Conservation (phyloP, 257 asterid genomes). For the Fraxinus americana region DNA sequence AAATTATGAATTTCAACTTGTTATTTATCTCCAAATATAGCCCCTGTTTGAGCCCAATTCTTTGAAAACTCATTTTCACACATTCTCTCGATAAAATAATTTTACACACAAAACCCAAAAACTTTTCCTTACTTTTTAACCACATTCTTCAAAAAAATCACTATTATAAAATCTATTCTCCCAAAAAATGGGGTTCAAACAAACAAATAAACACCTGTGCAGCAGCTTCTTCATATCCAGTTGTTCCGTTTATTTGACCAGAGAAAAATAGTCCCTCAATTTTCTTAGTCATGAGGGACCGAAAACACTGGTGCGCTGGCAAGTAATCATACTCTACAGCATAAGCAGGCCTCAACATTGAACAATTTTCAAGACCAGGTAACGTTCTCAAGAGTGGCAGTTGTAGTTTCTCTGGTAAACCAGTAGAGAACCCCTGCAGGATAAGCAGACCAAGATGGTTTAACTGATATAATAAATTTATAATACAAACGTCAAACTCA, state of each 20-base stretch:
- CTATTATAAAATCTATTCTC: no score
- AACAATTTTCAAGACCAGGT: constrained; percentile 97
- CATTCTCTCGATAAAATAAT: no score
- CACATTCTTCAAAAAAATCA: no score
- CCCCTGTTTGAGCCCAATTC: no score
- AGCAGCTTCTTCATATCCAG: constrained; percentile 99
- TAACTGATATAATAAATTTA: neutral
- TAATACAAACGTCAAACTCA: neutral
- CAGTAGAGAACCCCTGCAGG: constrained; percentile 93
- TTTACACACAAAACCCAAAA: no score
- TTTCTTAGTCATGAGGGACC: constrained; percentile 95
- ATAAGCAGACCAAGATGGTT: constrained; percentile 24
- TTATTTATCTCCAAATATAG: neutral
- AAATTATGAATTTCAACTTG: neutral
- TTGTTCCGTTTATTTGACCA: constrained; percentile 98
- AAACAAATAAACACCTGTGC: constrained; percentile 67
- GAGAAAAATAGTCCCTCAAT: constrained; percentile 96
- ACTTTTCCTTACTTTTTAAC: no score
- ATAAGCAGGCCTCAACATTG: constrained; percentile 98
- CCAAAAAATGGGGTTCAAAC: no score
- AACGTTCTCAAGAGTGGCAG: constrained; percentile 87
- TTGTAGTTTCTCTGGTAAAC: constrained; percentile 96
- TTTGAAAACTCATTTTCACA: no score
- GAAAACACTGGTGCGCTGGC: constrained; percentile 95
- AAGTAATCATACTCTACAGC: constrained; percentile 98